These are phyloP conservation scores for Castanopsis chinensis DNA, from an alignment of 306 rosid genomes.

Conservation along the genomic window DNA sequence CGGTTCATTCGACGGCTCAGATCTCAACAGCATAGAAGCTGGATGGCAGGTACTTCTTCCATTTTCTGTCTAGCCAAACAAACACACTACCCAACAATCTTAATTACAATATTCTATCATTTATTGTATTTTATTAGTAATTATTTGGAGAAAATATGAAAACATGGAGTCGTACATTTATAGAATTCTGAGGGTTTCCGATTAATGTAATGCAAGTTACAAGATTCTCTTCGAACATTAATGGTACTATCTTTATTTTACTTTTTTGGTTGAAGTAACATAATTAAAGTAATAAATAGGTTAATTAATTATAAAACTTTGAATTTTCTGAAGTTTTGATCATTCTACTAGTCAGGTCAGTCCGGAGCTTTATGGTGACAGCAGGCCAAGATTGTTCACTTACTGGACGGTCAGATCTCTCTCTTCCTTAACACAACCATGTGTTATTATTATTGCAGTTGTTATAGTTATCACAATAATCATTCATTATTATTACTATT, in stretches of 20 bases:
- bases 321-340: slow-evolving; percentile 59
- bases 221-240: too few species aligned
- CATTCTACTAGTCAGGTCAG: slow-evolving; percentile 99
- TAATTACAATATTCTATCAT: neutral
- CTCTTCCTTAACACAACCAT: neutral
- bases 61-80: slow-evolving; percentile 18
- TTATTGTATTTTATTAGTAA: too few species aligned
- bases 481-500: too few species aligned
- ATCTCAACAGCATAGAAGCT: slow-evolving; percentile 97
- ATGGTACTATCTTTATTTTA: too few species aligned
- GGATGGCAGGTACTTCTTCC: slow-evolving; percentile 93
- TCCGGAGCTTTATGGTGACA: slow-evolving; percentile 99
- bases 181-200: too few species aligned
- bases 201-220: too few species aligned
- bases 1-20: slow-evolving; percentile 92
- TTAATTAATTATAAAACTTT: neutral
- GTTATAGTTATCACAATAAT: too few species aligned
- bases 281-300: neutral
- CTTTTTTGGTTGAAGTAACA: neutral
- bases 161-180: too few species aligned
- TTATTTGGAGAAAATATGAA: neutral
- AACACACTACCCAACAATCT: neutral
- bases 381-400: slow-evolving; percentile 89
- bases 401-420: slow-evolving; percentile 90
- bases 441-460: too few species aligned